Evolutionary conservation across 2,329 filamentous ascomycete species (phyloP).

Genomic region (Verticillium dahliae): DNA sequence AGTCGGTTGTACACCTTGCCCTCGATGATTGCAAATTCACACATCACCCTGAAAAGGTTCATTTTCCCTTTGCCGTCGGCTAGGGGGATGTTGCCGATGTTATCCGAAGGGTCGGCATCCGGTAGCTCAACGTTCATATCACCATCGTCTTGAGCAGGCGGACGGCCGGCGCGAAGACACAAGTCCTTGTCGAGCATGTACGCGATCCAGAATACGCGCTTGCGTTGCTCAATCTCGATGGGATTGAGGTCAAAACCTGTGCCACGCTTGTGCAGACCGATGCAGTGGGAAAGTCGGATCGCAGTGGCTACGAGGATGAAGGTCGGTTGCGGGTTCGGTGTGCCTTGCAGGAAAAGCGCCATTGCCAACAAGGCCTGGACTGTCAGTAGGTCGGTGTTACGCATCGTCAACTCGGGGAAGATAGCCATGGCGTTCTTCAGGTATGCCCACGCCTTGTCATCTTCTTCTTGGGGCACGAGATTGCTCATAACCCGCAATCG

Average conservation of each 20-base stretch:
- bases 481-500: conserved; percentile 93
- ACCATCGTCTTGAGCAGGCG: conserved; percentile 57
- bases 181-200: conserved; percentile 61
- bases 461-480: conserved; percentile 81
- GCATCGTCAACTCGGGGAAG: conserved; percentile 87
- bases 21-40: conserved; percentile 84
- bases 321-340: conserved; percentile 90
- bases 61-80: conserved; percentile 85
- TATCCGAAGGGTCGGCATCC: conserved; percentile 82
- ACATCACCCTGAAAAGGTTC: conserved; percentile 91
- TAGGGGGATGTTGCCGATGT: conserved; percentile 89
- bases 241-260: conserved; percentile 90
- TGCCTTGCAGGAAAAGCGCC: conserved; percentile 91
- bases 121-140: conserved; percentile 95
- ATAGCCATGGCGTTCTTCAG: conserved; percentile 95
- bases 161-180: conserved; percentile 51
- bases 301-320: conserved; percentile 89
- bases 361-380: conserved; percentile 92
- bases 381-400: conserved; percentile 89
- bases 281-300: conserved; percentile 84
- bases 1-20: conserved; percentile 89
- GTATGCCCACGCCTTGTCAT: conserved; percentile 91
- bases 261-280: conserved; percentile 89
- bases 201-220: conserved; percentile 59
- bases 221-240: conserved; percentile 85